These are phyloP conservation scores for Camellia lanceoleosa DNA, from an alignment of 148 eudicot genomes.

Conservation along the genomic window DNA sequence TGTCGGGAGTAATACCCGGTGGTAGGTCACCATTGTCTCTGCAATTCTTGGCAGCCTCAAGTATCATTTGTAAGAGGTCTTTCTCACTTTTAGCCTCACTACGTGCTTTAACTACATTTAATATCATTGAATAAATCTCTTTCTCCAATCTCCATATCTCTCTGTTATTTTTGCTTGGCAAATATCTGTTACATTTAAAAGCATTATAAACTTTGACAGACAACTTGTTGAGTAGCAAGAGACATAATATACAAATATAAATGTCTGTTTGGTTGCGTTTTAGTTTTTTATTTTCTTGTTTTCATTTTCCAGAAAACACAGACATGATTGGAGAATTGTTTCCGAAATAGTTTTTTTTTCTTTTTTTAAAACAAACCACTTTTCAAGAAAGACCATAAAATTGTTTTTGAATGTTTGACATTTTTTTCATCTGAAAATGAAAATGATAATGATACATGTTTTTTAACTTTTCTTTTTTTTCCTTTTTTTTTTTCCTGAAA, in stretches of 20 bases:
- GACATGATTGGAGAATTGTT: too few relatives aligned
- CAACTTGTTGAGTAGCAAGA: neutral
- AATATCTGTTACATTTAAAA: conserved; percentile 22
- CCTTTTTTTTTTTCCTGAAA: too few relatives aligned
- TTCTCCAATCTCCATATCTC: conserved; percentile 47
- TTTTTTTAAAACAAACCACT: too few relatives aligned
- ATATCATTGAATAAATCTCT: conserved; percentile 46
- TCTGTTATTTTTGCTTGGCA: conserved; percentile 48
- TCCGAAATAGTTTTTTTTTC: too few relatives aligned
- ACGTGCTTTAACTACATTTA: conserved; percentile 41
- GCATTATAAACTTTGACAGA: neutral
- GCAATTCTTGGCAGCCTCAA: conserved; percentile 41
- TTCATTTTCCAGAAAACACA: too few relatives aligned
- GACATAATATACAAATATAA: neutral
- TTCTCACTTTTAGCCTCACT: conserved; percentile 26
- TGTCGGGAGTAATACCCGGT: conserved; percentile 23
- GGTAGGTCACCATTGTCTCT: conserved; percentile 21
- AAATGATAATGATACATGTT: too few relatives aligned
- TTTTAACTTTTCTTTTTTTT: too few relatives aligned
- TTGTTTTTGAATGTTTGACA: too few relatives aligned
- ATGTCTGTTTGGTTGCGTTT: too few relatives aligned
- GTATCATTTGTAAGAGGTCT: conserved; percentile 54
- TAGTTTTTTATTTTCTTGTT: too few relatives aligned
- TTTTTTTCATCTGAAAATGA: too few relatives aligned
- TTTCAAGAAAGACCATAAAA: too few relatives aligned